Evolutionary conservation across 306 rosid species (phyloP), one percentile per base, ranked within the genome.

Genomic region (Vigna hirtella): DNA sequence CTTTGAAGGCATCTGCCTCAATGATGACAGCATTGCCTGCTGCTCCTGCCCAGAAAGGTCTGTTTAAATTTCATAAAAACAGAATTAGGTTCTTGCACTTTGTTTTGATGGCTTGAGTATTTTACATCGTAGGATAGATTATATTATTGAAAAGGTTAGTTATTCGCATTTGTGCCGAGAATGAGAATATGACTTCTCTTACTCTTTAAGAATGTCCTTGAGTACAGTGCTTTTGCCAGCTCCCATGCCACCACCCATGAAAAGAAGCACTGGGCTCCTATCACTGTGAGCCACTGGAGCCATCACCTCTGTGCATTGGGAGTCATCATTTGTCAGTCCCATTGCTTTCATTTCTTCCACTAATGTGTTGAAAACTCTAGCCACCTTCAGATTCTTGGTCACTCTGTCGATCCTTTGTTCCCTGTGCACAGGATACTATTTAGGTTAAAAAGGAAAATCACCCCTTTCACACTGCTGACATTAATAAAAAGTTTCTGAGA

Each of bases 181-280:
- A 17, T 70, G 53, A 22, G 48, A 70, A 17, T 70, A 59, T 63
- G 52, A 63, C 18, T 75, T 49, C 9, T 74, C 90, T 15, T 89
- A 96, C 99, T 96, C 99, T 91, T 96, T 93, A 77, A 91, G 97
- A 83, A 96, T 96, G 62, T 96, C 99, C 75, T 96, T 89, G 2
- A 96, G 91, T 32, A 90, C 99, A 0, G 97, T 93, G 90, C 98
- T 96, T 90, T 96, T 96, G 32, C 99, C 98, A 7, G 99, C 99
- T 77, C 99, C 98, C 99, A 96, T 93, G 24, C 98, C 98, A 62
- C 99, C 97, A 0, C 99, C 99, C 99, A 96, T 96, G 85, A 96
- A 86, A 74, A 96, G 97, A 40, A 96, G 96, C 82, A 96, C 91
- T 0, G 99, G 96, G 77, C 99, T 96, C 77, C 99, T 84, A 66